A percentile compares a stretch with the other conserved stretches of the same genome.
Conservation (phyloP, 1,284 basidiomycete genomes). For the Pulveroboletus sp. region DNA sequence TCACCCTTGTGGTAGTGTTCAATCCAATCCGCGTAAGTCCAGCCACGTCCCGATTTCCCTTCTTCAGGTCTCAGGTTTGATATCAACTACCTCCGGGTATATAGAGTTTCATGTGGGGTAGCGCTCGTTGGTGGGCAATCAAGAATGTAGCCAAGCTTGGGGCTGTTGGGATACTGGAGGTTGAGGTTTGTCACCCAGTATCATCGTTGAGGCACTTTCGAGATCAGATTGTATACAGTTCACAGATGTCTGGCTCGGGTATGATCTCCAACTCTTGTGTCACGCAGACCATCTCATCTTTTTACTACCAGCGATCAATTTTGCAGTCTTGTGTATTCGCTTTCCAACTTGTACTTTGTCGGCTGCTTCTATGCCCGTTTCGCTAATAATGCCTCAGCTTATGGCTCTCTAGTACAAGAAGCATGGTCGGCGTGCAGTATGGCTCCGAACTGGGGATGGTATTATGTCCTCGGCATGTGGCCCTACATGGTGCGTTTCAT, state of each 20-base stretch:
- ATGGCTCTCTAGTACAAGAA: conserved; percentile 11
- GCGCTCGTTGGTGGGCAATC: conserved; percentile 78
- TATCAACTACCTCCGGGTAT: background rate
- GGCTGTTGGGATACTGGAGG: conserved; percentile 69
- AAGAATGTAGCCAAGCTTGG: conserved; percentile 62
- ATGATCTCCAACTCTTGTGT: conserved; percentile 29
- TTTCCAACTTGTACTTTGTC: conserved; percentile 74
- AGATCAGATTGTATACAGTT: conserved; percentile 46
- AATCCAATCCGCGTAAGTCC: conserved; percentile 74
- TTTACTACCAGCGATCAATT: conserved; percentile 70
- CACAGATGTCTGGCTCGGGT: conserved; percentile 84
- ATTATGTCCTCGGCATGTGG: conserved; percentile 55
- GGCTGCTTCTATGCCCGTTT: conserved; percentile 65
- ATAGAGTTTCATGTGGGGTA: conserved; percentile 30
- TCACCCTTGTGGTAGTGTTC: conserved; percentile 62
- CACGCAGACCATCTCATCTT: conserved; percentile 14
- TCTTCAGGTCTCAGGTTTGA: background rate
- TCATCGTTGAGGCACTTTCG: background rate
- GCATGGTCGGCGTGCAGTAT: conserved; percentile 28
- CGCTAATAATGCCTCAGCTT: conserved; percentile 5
- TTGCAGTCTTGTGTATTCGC: conserved; percentile 72
- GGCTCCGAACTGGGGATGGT: conserved; percentile 51
- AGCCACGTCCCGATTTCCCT: no score
- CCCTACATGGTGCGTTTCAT: conserved; percentile 76
- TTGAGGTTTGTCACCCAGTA: conserved; percentile 57